Evolutionary conservation across 371 early-diverging fungal species (phyloP), one percentile per base, ranked within the genome.

Genomic region (Antonospora locustae): DNA sequence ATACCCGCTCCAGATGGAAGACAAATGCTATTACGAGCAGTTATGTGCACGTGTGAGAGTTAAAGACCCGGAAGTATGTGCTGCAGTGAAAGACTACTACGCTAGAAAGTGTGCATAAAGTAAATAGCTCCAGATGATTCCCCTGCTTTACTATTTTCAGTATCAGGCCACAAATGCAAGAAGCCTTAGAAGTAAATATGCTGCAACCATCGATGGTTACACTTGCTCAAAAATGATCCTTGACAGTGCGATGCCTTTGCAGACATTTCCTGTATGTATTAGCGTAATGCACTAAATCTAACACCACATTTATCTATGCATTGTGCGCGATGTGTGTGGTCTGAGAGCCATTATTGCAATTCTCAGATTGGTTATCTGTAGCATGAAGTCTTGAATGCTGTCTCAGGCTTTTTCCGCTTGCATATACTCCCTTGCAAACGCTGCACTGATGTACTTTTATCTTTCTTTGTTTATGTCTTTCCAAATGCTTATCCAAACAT

Each of bases 401-500:
- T 34, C 7, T 23, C 30, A 12, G 50, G 38, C 38, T 38, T 24
- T 32, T 36, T 17, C 17, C 38, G 50, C 1, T 34, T 32, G 16
- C 4, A 14, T 11, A 49, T 34, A 32, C 38, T 49, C 0, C 55
- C 20, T 40, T 55, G 45, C 46, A 24, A 46, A 46, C 20, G 5
- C 9, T 30, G 0, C 2, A 22, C 50, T 17, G 34, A 9, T 17
- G 12, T 3, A 2, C 28, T 36, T 49, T 49, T 36, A 49, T 36
- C 0, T 23, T 20, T 17, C 38, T 49, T 4, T 36, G 24, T 22
- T 49, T 34, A 49, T 49, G 50, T 6, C 50, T 49, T 1, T 49
- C 17, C 24, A 32, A 22, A 12, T 49, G 50, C 7, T n/a, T 22
- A 28, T 49, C 50, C n/a, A 49, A 49, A 34, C 50, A 49, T 1